Evolutionary conservation across 1,284 basidiomycete genomes (phyloP).

Genomic region (Cryptococcus neoformans): DNA sequence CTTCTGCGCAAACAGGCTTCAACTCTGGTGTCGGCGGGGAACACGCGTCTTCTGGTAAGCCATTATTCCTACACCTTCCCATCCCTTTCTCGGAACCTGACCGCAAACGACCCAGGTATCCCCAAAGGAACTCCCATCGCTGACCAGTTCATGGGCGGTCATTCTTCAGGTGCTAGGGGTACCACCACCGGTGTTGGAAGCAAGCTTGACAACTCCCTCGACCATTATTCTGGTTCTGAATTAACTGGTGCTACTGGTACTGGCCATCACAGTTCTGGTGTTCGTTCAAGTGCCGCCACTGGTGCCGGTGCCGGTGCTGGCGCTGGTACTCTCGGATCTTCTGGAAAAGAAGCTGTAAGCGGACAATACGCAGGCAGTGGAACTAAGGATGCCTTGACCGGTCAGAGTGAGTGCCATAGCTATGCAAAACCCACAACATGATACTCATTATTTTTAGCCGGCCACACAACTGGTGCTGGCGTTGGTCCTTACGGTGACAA

Average conservation of each 20-base stretch:
- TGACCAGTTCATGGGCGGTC: slow-evolving; percentile 26
- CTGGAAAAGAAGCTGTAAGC: slow-evolving; percentile 18
- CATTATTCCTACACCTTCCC: not conserved
- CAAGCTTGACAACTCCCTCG: slow-evolving; percentile 21
- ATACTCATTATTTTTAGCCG: slow-evolving; percentile 3
- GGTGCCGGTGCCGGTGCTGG: not conserved
- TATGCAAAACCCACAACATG: not conserved
- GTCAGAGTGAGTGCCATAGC: slow-evolving; percentile 30
- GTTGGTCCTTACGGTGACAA: not conserved
- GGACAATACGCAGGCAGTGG: slow-evolving; percentile 32
- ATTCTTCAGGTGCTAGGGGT: slow-evolving; percentile 6
- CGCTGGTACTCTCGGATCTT: not conserved
- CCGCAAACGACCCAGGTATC: slow-evolving; percentile 4
- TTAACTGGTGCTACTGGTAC: not conserved
- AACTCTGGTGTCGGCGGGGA: slow-evolving; percentile 30
- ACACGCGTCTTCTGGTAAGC: slow-evolving; percentile 32
- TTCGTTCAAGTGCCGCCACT: slow-evolving; percentile 1
- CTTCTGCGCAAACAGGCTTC: slow-evolving; percentile 33
- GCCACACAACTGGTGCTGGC: slow-evolving; percentile 13
- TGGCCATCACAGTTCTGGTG: not conserved
- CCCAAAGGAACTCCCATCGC: slow-evolving; percentile 25
- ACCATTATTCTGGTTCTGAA: slow-evolving; percentile 3
- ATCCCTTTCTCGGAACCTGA: not conserved
- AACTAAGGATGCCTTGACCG: slow-evolving; percentile 28
- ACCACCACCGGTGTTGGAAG: slow-evolving; percentile 4